Evolutionary conservation across 768 basidiomycete genomes (phyloP).

Genomic region (Cystobasidium onofrii): DNA sequence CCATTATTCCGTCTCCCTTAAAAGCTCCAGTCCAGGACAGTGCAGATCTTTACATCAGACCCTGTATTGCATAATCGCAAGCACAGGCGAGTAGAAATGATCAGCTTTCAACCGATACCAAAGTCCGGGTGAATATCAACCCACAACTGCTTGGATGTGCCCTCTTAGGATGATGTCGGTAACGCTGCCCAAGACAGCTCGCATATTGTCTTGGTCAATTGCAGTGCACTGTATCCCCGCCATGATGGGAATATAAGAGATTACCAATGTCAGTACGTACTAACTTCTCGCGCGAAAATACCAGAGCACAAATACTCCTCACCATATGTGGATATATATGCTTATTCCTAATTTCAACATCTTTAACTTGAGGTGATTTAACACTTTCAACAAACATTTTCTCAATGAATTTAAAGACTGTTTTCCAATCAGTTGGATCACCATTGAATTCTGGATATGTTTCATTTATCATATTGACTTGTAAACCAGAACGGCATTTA

Average conservation of each 20-base stretch:
- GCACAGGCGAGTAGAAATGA: not conserved
- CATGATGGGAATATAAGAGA: too few species aligned
- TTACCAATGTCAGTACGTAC: too few species aligned
- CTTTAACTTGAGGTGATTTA: slow-evolving; percentile 69
- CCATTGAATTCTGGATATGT: slow-evolving; percentile 88
- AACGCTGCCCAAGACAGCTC: slow-evolving; percentile 41
- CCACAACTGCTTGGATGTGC: slow-evolving; percentile 6
- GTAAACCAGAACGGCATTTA: slow-evolving; percentile 57
- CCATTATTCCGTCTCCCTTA: too few species aligned
- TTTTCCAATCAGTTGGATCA: slow-evolving; percentile 28
- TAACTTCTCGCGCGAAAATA: too few species aligned
- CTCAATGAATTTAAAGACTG: slow-evolving; percentile 24
- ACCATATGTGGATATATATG: slow-evolving; percentile 45
- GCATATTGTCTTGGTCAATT: slow-evolving; percentile 38
- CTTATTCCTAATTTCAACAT: slow-evolving; percentile 69
- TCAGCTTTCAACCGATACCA: not conserved
- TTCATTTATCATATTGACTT: slow-evolving; percentile 69
- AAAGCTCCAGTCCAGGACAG: too few species aligned
- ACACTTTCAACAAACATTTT: slow-evolving; percentile 2
- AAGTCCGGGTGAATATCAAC: not conserved
- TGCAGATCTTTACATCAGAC: not conserved
- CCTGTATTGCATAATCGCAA: not conserved
- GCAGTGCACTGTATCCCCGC: slow-evolving; percentile 18
- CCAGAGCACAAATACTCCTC: not conserved
- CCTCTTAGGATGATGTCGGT: slow-evolving; percentile 39